Conservation (phyloP, 176 grass and related monocot genomes). For the Oryza glumipatula region DNA sequence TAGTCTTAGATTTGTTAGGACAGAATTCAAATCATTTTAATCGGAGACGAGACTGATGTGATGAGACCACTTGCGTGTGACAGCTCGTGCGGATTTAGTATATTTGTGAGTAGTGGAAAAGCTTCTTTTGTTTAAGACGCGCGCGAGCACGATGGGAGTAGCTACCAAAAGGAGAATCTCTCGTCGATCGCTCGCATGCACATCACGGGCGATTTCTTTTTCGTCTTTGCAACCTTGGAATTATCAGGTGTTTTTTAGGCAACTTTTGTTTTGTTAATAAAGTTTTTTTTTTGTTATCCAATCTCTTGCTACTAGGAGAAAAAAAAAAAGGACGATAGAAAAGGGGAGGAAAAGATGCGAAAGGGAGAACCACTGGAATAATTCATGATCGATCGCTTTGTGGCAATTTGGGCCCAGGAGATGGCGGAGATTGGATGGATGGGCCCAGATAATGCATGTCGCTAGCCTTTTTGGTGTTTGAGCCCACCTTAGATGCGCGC, state of each 20-base stretch:
- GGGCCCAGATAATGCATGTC: background rate
- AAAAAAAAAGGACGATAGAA: conserved; percentile 1
- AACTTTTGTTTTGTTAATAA: no score
- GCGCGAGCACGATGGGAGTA: background rate
- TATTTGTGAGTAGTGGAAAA: background rate
- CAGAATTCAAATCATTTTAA: background rate
- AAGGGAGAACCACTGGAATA: background rate
- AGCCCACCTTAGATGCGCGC: no score
- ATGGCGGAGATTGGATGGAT: background rate
- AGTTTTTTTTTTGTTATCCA: background rate
- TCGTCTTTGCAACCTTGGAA: background rate
- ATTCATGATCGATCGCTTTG: background rate
- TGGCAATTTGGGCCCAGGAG: background rate
- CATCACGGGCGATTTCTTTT: background rate
- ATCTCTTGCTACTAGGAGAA: background rate
- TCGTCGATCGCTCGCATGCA: background rate
- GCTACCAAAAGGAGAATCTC: background rate
- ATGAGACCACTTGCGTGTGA: background rate
- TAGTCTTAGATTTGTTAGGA: background rate
- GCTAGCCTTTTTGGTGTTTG: background rate
- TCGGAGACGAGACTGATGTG: background rate
- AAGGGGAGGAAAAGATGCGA: background rate
- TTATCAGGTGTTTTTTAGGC: no score
- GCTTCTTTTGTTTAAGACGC: conserved; percentile 11
- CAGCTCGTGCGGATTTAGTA: conserved; percentile 2